Evolutionary conservation across 1,284 basidiomycete genomes (phyloP), one percentile per base, ranked within the genome.

Genomic region (Cystobasidium slooffiae): DNA sequence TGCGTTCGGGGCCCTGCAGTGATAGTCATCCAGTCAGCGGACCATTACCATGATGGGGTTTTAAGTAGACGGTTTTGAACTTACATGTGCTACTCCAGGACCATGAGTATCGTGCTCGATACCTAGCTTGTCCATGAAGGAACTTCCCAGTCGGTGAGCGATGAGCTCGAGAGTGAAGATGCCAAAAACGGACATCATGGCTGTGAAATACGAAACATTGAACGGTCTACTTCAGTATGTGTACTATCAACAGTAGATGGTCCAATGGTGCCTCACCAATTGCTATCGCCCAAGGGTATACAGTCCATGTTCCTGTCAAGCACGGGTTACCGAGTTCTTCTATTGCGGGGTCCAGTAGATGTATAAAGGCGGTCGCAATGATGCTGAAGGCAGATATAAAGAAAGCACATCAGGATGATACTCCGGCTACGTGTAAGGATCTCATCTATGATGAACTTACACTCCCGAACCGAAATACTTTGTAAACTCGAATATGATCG

Each of bases 401-500:
- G n/a, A n/a, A n/a, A n/a, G n/a, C n/a, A n/a, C n/a, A n/a, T n/a
- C n/a, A n/a, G n/a, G n/a, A n/a, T n/a, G n/a, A n/a, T n/a, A n/a
- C n/a, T n/a, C n/a, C n/a, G n/a, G n/a, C n/a, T n/a, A n/a, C n/a
- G n/a, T n/a, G n/a, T n/a, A n/a, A n/a, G n/a, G n/a, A n/a, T n/a
- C n/a, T n/a, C n/a, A n/a, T n/a, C n/a, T n/a, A n/a, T n/a, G n/a
- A n/a, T n/a, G n/a, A n/a, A 46, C 69, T 73, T 41, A 73, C 69
- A 77, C 93, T 6, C 78, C 77, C 8, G 92, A 94, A 61, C 96
- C 96, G 83, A 97, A 97, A 84, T 91, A 98, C 83, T 96, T 97
- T 41, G 91, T 91, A 81, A 96, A 94, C 74, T 78, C 78, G 77
- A 80, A 81, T 24, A 79, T 74, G 10, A 76, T 55, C 0, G 72